Evolutionary conservation across 2,329 filamentous ascomycete species (phyloP).

Genomic region (Elsinoe fawcettii): DNA sequence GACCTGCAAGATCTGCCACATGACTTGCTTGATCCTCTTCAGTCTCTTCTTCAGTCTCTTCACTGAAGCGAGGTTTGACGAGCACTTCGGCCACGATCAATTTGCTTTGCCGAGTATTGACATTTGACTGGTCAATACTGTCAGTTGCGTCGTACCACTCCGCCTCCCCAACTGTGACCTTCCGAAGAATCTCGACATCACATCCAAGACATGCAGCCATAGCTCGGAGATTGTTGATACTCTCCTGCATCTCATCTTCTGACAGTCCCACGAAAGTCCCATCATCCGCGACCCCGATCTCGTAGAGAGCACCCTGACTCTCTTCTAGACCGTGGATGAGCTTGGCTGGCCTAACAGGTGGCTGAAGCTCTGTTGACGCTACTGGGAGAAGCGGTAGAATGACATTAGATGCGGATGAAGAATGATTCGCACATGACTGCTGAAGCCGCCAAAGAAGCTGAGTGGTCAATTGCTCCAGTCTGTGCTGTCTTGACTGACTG

Average conservation of each 20-base stretch:
- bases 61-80: constrained; percentile 58
- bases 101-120: constrained; percentile 35
- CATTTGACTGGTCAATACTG: not conserved
- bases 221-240: constrained; percentile 69
- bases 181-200: constrained; percentile 69
- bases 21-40: not conserved
- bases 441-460: constrained; percentile 91
- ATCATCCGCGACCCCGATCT: constrained; percentile 93
- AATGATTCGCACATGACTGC: constrained; percentile 87
- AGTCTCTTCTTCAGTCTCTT: constrained; percentile 14
- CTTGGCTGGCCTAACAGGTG: constrained; percentile 45
- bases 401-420: constrained; percentile 65
- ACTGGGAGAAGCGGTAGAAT: constrained; percentile 70
- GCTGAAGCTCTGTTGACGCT: constrained; percentile 51
- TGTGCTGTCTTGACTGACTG: constrained; percentile 67
- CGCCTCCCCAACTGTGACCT: constrained; percentile 77
- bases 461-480: constrained; percentile 85
- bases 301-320: constrained; percentile 86
- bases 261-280: constrained; percentile 82
- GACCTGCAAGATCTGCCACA: not conserved
- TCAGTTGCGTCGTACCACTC: constrained; percentile 53
- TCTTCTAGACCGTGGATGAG: constrained; percentile 74
- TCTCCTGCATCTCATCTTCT: constrained; percentile 87
- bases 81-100: constrained; percentile 87
- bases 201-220: constrained; percentile 95